Conservation (phyloP, 2,329 filamentous ascomycete genomes). For the Neopestalotiopsis clavispora region DNA sequence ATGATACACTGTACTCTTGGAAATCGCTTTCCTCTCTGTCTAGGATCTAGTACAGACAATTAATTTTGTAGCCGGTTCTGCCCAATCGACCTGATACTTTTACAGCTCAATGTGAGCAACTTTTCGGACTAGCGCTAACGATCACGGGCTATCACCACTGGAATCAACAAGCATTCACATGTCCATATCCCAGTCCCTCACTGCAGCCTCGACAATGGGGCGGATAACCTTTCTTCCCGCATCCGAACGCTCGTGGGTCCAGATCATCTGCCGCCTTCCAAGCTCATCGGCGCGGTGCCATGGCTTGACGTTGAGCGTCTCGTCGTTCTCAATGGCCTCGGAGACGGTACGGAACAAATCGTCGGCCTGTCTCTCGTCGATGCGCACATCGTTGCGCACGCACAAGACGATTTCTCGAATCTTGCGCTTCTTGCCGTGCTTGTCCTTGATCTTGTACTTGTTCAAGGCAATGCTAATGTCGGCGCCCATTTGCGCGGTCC, state of each 20-base stretch:
- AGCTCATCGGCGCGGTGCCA: constrained; percentile 49
- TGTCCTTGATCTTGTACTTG: constrained; percentile 48
- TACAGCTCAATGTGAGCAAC: neutral
- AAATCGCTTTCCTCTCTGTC: neutral
- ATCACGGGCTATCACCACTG: neutral
- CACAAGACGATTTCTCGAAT: constrained; percentile 50
- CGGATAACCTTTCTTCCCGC: constrained; percentile 48
- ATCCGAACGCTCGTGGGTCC: constrained; percentile 41
- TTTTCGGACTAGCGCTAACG: neutral
- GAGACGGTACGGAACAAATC: constrained; percentile 44
- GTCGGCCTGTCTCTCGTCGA: constrained; percentile 47
- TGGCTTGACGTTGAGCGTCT: constrained; percentile 42
- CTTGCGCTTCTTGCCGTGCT: constrained; percentile 45
- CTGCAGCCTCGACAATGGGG: constrained; percentile 50
- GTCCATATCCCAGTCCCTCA: constrained; percentile 41
- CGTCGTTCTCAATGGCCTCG: constrained; percentile 44
- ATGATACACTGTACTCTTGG: neutral
- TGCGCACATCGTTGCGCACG: constrained; percentile 48
- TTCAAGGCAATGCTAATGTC: constrained; percentile 50
- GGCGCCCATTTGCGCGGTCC: constrained; percentile 48
- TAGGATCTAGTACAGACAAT: neutral
- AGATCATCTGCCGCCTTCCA: constrained; percentile 49
- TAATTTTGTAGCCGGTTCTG: neutral
- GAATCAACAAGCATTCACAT: neutral
- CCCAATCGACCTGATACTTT: neutral